These are phyloP conservation scores for Collybiopsis confluens DNA, from an alignment of 768 basidiomycete species.

Conservation along the genomic window DNA sequence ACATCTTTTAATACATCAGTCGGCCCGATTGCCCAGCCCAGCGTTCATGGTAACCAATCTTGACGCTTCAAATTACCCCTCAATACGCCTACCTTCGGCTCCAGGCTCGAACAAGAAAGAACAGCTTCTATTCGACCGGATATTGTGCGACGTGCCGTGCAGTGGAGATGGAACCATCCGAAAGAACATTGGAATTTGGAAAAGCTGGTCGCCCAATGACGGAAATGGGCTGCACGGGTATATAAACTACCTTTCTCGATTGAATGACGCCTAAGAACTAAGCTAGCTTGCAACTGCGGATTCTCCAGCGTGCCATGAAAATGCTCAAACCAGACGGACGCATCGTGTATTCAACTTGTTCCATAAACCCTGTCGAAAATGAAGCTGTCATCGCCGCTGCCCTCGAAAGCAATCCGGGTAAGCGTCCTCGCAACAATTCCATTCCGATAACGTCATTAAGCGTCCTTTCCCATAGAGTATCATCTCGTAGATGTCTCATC, in stretches of 20 bases:
- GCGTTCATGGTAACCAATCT: constrained; percentile 94
- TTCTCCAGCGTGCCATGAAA: constrained; percentile 89
- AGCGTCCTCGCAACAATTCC: constrained; percentile 10
- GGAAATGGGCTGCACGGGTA: constrained; percentile 90
- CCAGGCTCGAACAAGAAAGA: constrained; percentile 32
- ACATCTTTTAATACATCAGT: constrained; percentile 95
- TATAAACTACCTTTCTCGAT: background rate
- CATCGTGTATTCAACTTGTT: constrained; percentile 97
- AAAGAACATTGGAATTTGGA: constrained; percentile 96
- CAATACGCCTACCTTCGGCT: constrained; percentile 47
- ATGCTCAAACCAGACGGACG: constrained; percentile 79
- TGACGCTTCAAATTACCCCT: constrained; percentile 85
- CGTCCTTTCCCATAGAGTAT: constrained; percentile 45
- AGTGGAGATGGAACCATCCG: constrained; percentile 95
- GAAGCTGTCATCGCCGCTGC: constrained; percentile 93
- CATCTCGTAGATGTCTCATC: constrained; percentile 74
- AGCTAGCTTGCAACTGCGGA: constrained; percentile 82
- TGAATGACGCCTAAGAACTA: background rate
- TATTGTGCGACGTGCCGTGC: constrained; percentile 96
- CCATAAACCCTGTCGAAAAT: constrained; percentile 94
- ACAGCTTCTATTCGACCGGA: constrained; percentile 82
- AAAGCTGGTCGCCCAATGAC: constrained; percentile 81
- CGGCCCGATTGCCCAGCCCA: constrained; percentile 88
- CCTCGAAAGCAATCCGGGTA: constrained; percentile 66
- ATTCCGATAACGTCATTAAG: background rate